These are phyloP conservation scores for Rhizophora mangle DNA, from an alignment of 345 rosid species.

Conservation along the genomic window DNA sequence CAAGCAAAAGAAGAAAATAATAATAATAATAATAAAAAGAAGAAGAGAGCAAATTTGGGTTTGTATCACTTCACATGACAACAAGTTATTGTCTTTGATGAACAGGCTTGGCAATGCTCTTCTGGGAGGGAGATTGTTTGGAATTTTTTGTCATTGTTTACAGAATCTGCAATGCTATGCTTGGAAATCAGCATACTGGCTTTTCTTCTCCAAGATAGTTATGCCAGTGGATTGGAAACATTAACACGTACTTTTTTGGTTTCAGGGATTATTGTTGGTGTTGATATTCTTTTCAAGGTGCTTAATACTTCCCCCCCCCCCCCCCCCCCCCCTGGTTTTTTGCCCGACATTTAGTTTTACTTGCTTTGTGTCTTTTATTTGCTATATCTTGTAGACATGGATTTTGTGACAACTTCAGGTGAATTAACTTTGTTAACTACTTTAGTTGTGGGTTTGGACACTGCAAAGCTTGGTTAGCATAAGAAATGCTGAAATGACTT, in stretches of 20 bases:
- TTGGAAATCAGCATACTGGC: constrained; percentile 39
- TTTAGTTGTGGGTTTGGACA: neutral
- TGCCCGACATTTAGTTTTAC: neutral
- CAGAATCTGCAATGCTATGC: constrained; percentile 32
- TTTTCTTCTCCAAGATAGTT: constrained; percentile 42
- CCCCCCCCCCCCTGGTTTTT: neutral
- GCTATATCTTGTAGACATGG: neutral
- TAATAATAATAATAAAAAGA: too few species aligned
- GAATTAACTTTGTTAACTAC: neutral
- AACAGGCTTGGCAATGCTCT: constrained; percentile 42
- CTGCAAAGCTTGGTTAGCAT: neutral
- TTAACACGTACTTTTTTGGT: constrained; percentile 33
- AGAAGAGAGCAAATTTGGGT: too few species aligned
- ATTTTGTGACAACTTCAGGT: neutral
- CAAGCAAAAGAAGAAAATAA: too few species aligned
- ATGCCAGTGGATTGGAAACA: constrained; percentile 37
- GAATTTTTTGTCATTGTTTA: constrained; percentile 40
- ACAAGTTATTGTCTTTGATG: neutral
- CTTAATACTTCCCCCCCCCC: neutral
- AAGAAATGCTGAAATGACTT: neutral
- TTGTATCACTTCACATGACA: too few species aligned
- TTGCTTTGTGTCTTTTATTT: neutral
- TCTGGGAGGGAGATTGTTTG: constrained; percentile 35
- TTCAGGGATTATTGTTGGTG: constrained; percentile 38
- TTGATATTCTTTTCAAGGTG: constrained; percentile 45